Percentiles rank a stretch among this genome's conserved stretches.
phyloP scores from a whole-genome alignment of 2,329 filamentous ascomycete genomes.

The Stachybotrys echinatus region DNA sequence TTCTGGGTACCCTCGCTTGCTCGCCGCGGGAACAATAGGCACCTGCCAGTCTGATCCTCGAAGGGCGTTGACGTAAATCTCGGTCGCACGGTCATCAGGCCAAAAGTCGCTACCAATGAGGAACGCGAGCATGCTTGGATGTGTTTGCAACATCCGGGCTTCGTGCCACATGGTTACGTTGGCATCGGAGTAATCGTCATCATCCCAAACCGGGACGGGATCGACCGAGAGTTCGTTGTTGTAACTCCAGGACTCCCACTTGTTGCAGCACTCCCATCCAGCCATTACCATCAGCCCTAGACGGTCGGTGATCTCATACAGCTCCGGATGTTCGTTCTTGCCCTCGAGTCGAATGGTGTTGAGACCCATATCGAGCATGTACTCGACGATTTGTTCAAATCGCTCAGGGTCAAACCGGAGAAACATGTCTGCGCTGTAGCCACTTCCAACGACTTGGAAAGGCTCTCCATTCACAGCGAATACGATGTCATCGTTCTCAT shows the following conservation, averaged over 20 bases:
- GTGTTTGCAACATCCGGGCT: slow-evolving; percentile 52
- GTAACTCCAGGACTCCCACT: slow-evolving; percentile 61
- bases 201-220: slow-evolving; percentile 36
- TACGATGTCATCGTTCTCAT: slow-evolving; percentile 45
- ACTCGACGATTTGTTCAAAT: slow-evolving; percentile 42
- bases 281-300: slow-evolving; percentile 57
- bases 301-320: slow-evolving; percentile 54
- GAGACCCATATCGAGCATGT: slow-evolving; percentile 55
- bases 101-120: slow-evolving; percentile 59
- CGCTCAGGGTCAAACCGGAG: slow-evolving; percentile 47
- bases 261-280: slow-evolving; percentile 64
- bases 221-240: slow-evolving; percentile 44
- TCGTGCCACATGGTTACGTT: slow-evolving; percentile 54
- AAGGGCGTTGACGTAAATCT: slow-evolving; percentile 47
- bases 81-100: slow-evolving; percentile 52
- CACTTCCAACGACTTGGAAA: slow-evolving; percentile 57
- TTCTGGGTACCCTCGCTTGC: slow-evolving; percentile 46
- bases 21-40: slow-evolving; percentile 53
- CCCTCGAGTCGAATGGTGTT: slow-evolving; percentile 61
- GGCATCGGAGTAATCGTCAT: slow-evolving; percentile 50
- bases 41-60: slow-evolving; percentile 46
- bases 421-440: slow-evolving; percentile 58
- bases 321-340: slow-evolving; percentile 56
- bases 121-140: slow-evolving; percentile 54
- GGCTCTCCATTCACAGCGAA: slow-evolving; percentile 51